Evolutionary conservation across 306 rosid species (phyloP), one percentile per base, ranked within the genome.

Genomic region (Betula pendula): DNA sequence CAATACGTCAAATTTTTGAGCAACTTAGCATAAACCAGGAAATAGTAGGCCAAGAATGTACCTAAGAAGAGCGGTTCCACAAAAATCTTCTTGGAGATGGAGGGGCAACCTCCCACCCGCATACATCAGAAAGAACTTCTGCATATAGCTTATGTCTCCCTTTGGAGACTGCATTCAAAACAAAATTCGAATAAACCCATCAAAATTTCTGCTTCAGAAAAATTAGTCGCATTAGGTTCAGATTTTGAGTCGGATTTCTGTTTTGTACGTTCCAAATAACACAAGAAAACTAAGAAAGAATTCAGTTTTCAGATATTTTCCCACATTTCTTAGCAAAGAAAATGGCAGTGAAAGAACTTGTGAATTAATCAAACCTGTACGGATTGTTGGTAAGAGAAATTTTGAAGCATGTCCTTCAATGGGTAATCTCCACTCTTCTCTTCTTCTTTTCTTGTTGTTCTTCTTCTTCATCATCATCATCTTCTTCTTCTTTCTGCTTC

Each of bases 41-140:
- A 38, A 65, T 65, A 74, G 19, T 73, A 31, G 68, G 25, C 66
- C 29, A n/a, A 68, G 3, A 29, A 44, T 69, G 48, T 76, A 92
- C 98, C 98, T 94, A 55, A 92, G 91, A 70, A 94, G 86, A 5
- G 95, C 93, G 16, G 98, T 92, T 83, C 98, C 97, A 56, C 96
- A 90, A 60, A 94, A 94, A 92, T 92, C 93, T 83, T 94, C 97
- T 85, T 90, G 97, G 80, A 90, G 88, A 86, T 94, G 95, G 63
- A 94, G 91, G 38, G 97, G 95, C 74, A 82, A 43, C 82, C 97
- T 92, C 79, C 96, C 96, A 76, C 96, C 97, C 49, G 92, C 97
- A 77, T 90, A 94, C 89, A 79, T 86, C 87, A 92, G 82, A 85
- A 92, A 92, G 87, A 94, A 94, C 86, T 90, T 92, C 82, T 86